Evolutionary conservation across 2,329 filamentous ascomycete species (phyloP).

Genomic region (Coniosporium tulheliwenetii): DNA sequence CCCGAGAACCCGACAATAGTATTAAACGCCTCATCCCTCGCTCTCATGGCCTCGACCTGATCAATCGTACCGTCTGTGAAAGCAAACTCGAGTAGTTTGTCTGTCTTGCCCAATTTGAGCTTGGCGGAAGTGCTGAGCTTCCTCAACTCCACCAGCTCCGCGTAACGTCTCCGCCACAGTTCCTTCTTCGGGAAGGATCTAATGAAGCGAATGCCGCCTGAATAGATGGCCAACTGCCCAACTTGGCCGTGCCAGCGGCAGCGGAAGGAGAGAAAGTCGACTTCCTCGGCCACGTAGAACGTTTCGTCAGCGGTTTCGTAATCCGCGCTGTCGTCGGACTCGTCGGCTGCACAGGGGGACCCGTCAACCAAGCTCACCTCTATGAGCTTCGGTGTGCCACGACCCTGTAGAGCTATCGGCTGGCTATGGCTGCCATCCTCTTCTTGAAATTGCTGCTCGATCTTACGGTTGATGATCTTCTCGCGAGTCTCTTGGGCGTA

Average conservation of each 20-base stretch:
- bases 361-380: background rate
- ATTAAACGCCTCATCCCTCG: slow-evolving; percentile 20
- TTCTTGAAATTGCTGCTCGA: slow-evolving; percentile 5
- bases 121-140: slow-evolving; percentile 5
- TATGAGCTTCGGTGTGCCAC: too few species aligned
- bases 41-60: slow-evolving; percentile 12
- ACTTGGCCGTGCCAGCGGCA: slow-evolving; percentile 6
- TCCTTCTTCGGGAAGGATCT: slow-evolving; percentile 5
- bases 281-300: slow-evolving; percentile 6
- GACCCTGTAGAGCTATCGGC: too few species aligned
- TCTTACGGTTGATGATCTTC: slow-evolving; percentile 7
- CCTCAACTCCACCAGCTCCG: slow-evolving; percentile 12
- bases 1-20: slow-evolving; percentile 19
- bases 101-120: slow-evolving; percentile 1
- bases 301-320: slow-evolving; percentile 8
- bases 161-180: slow-evolving; percentile 10
- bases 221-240: slow-evolving; percentile 11
- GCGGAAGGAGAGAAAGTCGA: slow-evolving; percentile 11
- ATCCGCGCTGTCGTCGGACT: slow-evolving; percentile 5
- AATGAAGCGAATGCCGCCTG: slow-evolving; percentile 11
- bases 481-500: slow-evolving; percentile 13
- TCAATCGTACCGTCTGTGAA: slow-evolving; percentile 4
- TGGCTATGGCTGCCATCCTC: too few species aligned
- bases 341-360: background rate
- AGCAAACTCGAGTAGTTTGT: slow-evolving; percentile 3